Evolutionary conservation across 257 asterid genomes (phyloP).

Genomic region (Solanum ahanhuiri): DNA sequence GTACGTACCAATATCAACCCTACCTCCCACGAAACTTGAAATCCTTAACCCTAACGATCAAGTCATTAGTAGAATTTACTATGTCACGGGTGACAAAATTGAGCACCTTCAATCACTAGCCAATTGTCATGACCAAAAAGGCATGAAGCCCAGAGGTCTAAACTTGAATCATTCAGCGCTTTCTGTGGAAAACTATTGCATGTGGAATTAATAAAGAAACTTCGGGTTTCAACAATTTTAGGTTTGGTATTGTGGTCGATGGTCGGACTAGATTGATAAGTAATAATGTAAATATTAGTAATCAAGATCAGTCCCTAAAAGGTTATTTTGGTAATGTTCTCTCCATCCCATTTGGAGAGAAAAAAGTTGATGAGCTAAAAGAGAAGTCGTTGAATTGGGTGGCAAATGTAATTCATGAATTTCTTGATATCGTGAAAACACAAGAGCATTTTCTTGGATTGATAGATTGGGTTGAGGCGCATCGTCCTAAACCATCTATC

Average conservation of each 20-base stretch:
- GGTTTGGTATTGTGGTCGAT: background rate
- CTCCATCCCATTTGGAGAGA: background rate
- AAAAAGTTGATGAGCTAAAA: background rate
- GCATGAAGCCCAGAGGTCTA: slow-evolving; percentile 7
- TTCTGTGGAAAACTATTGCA: slow-evolving; percentile 51
- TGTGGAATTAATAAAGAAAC: background rate
- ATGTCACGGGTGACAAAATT: slow-evolving; percentile 24
- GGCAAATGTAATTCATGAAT: background rate
- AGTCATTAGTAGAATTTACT: slow-evolving; percentile 47
- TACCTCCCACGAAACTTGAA: background rate
- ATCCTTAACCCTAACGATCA: background rate
- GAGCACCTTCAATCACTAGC: slow-evolving; percentile 33
- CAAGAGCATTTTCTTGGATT: background rate
- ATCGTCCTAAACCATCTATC: too few relatives aligned
- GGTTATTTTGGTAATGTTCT: slow-evolving; percentile 2
- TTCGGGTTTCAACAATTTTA: background rate
- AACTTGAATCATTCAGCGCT: slow-evolving; percentile 57
- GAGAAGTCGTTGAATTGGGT: background rate
- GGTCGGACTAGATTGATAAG: background rate
- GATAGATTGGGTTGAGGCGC: background rate
- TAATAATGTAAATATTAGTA: background rate
- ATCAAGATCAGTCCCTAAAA: background rate
- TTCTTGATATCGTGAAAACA: background rate
- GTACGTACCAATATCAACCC: slow-evolving; percentile 23
- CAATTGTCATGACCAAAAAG: background rate